A percentile compares a stretch with the other conserved stretches of the same genome.
phyloP scores from a whole-genome alignment of 371 early-diverging fungal species.

The Mortierella sp. region DNA sequence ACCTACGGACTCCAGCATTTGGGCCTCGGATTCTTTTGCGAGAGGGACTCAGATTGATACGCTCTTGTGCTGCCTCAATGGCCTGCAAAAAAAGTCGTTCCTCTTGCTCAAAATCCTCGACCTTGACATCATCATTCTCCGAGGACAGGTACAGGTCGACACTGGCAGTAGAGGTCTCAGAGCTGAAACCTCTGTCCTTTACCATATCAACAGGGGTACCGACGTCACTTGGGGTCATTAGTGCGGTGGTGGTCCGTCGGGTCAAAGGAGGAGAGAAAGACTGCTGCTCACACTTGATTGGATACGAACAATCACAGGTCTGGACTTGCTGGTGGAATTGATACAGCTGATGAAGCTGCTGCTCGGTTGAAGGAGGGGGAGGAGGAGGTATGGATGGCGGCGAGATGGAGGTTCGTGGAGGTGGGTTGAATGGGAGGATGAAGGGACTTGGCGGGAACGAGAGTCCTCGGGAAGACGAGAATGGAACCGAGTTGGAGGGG shows the following conservation, averaged over 20 bases:
- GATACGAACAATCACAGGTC: background rate
- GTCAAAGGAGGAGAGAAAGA: background rate
- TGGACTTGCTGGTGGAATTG: background rate
- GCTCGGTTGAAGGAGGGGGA: background rate
- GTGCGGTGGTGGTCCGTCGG: background rate
- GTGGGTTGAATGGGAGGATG: background rate
- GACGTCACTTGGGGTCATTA: background rate
- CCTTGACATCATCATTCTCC: background rate
- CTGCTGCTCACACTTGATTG: background rate
- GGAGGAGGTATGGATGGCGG: background rate
- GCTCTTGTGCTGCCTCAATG: slow-evolving; percentile 3
- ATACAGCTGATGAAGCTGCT: background rate
- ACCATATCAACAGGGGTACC: background rate
- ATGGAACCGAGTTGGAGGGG: background rate
- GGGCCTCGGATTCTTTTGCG: slow-evolving; percentile 5
- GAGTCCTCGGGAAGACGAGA: background rate
- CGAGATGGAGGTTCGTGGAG: background rate
- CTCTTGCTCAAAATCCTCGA: background rate
- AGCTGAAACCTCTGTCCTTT: background rate
- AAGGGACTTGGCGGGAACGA: background rate
- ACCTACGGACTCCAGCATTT: background rate
- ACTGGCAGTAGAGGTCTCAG: background rate
- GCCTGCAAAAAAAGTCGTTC: background rate
- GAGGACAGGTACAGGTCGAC: background rate
- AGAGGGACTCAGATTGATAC: background rate